Conservation (phyloP, 208 protist genomes). For the Trypanosoma platydactyli region DNA sequence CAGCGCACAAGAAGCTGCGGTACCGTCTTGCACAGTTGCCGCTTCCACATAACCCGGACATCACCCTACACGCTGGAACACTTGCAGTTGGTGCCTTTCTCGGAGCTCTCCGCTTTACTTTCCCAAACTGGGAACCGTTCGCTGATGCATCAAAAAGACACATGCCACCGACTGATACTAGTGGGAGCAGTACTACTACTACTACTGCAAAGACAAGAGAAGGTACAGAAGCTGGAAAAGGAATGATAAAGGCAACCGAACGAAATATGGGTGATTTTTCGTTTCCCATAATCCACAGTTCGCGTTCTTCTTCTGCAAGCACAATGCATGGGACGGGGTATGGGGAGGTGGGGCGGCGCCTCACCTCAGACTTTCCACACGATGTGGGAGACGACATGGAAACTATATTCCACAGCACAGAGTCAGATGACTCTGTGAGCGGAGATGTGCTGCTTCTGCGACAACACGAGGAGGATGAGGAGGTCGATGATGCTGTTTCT, state of each 20-base stretch:
- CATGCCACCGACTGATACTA: background rate
- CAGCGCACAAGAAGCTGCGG: background rate
- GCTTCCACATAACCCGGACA: conserved; percentile 29
- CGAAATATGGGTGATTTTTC: background rate
- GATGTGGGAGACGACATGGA: conserved; percentile 15
- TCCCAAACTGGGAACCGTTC: conserved; percentile 11
- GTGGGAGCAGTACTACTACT: conserved; percentile 1
- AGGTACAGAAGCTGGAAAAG: background rate
- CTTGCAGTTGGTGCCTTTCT: conserved; percentile 71
- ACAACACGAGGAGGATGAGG: conserved; percentile 1
- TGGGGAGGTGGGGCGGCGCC: background rate
- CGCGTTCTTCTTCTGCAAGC: background rate
- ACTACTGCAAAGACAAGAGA: background rate
- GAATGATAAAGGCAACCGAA: background rate
- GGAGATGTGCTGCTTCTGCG: background rate
- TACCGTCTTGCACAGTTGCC: conserved; percentile 15
- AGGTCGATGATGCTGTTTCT: background rate
- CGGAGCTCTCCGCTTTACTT: conserved; percentile 41
- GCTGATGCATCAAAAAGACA: background rate
- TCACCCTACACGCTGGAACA: conserved; percentile 44
- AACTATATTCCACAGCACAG: background rate
- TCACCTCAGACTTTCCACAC: conserved; percentile 8
- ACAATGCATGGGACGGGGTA: background rate
- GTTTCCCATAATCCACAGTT: background rate
- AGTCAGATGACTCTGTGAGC: conserved; percentile 6